Evolutionary conservation across 306 rosid species (phyloP), one percentile per base, ranked within the genome.

Genomic region (Citrullus mucosospermus): DNA sequence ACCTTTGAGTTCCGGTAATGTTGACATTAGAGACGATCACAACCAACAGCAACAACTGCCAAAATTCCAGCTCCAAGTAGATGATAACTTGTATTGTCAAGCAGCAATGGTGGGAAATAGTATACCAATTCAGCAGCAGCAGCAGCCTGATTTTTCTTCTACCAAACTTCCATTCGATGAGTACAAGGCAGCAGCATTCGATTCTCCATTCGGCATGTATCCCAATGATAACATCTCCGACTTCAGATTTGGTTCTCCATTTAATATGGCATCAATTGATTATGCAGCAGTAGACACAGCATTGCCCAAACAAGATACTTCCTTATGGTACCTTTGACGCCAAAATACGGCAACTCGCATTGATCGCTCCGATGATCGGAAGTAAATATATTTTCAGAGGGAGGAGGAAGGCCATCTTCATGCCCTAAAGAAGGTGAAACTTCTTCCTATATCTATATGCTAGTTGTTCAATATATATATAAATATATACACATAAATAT

Each of bases 241-340:
- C 78, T 15, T 83, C 18, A 62, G 81, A 62, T 85, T 85, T 50
- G 66, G 81, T 60, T 87, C 87, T 36, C 86, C 87, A 1, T 80
- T 81, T 41, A 58, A 79, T 86, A 20, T 88, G 68, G 80, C 84
- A 16, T 38, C 88, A 0, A 66, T 30, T 0, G 88, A 81, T 44
- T 87, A 83, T 71, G 60, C 76, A 13, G 20, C 70, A 13, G 20
- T 57, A 54, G 86, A 81, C 41, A 69, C 85, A 11, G 48, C 81
- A 13, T 72, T 74, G 75, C 81, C 78, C 9, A 85, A 87, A 83
- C 88, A 82, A 83, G 89, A 85, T 25, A 78, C 77, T 78, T 38
- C 73, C 74, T 41, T 80, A 38, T 88, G 91, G 91, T 83, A 80
- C 83, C 78, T 67, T 18, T 88, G 82, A 88, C 4, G 3, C 59